Conservation (phyloP, 208 protist genomes). For the Phytomonas francai region DNA sequence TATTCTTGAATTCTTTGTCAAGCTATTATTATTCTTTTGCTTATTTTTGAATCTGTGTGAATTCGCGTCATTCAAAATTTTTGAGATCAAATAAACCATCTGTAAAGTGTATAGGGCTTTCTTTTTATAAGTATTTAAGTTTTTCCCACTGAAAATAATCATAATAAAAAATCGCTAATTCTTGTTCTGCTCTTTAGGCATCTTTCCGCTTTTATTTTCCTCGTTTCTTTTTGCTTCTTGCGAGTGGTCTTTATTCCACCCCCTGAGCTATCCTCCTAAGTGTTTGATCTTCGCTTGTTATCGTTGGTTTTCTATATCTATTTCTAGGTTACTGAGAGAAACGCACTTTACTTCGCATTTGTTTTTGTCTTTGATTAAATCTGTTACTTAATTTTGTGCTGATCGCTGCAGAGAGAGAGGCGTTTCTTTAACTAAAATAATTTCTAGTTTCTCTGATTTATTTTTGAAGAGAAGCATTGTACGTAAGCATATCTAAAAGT, state of each 20-base stretch:
- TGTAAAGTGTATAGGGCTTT: slow-evolving; percentile 6
- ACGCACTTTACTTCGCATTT: slow-evolving; percentile 2
- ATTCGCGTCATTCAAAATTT: background rate
- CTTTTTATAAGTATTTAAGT: slow-evolving; percentile 1
- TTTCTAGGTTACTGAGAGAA: background rate
- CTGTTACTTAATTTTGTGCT: background rate
- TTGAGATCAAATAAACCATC: background rate
- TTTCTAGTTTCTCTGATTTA: background rate
- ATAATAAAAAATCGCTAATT: background rate
- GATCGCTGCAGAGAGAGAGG: no score
- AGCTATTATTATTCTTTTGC: slow-evolving; percentile 2
- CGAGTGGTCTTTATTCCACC: background rate
- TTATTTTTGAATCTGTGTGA: background rate
- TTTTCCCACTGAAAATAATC: slow-evolving; percentile 2
- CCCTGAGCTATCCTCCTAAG: background rate
- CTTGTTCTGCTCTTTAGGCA: background rate
- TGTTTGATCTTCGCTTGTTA: background rate
- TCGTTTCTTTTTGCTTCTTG: background rate
- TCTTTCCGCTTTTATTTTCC: background rate
- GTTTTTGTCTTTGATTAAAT: slow-evolving; percentile 12
- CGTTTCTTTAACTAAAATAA: slow-evolving; percentile 9
- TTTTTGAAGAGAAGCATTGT: no score
- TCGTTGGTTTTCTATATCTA: slow-evolving; percentile 13
- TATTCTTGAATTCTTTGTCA: background rate
- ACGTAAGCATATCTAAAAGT: no score